A percentile compares a stretch with the other conserved stretches of the same genome.
phyloP scores from a whole-genome alignment of 78 protist species.

The Polysphondylium violaceum region DNA sequence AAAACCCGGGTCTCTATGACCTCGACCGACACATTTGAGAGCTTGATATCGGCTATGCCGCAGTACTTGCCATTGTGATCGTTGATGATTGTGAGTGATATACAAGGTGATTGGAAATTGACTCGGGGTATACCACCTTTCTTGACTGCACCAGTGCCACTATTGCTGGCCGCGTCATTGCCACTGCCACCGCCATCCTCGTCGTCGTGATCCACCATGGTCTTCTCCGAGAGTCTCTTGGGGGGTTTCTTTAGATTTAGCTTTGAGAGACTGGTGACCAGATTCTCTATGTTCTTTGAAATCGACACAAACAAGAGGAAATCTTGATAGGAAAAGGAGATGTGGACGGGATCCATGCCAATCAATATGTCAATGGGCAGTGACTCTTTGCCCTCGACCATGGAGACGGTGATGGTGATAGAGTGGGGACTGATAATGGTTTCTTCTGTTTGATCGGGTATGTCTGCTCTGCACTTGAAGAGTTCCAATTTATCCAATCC shows the following conservation, averaged over 20 bases:
- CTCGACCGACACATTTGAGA: slow-evolving; percentile 35
- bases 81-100: slow-evolving; percentile 41
- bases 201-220: too few relatives aligned
- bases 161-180: not conserved
- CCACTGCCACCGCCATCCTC: too few relatives aligned
- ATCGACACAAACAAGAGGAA: slow-evolving; percentile 17
- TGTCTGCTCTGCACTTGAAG: slow-evolving; percentile 43
- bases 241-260: not conserved
- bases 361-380: slow-evolving; percentile 47
- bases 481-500: slow-evolving; percentile 30
- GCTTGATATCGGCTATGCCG: slow-evolving; percentile 38
- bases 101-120: slow-evolving; percentile 41
- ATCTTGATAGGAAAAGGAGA: slow-evolving; percentile 60
- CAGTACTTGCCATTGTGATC: slow-evolving; percentile 33
- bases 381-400: slow-evolving; percentile 29
- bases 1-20: slow-evolving; percentile 4
- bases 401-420: slow-evolving; percentile 3
- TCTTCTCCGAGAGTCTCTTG: not conserved
- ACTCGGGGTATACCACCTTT: not conserved
- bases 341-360: slow-evolving; percentile 31
- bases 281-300: slow-evolving; percentile 4
- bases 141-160: slow-evolving; percentile 9
- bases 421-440: slow-evolving; percentile 61
- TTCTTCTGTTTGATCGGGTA: not conserved
- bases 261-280: not conserved